Percentiles rank a stretch among this genome's conserved stretches.
Evolutionary conservation across 1,284 basidiomycete genomes (phyloP).

Genomic region (Xerocomus cyaneibrunnescens): DNA sequence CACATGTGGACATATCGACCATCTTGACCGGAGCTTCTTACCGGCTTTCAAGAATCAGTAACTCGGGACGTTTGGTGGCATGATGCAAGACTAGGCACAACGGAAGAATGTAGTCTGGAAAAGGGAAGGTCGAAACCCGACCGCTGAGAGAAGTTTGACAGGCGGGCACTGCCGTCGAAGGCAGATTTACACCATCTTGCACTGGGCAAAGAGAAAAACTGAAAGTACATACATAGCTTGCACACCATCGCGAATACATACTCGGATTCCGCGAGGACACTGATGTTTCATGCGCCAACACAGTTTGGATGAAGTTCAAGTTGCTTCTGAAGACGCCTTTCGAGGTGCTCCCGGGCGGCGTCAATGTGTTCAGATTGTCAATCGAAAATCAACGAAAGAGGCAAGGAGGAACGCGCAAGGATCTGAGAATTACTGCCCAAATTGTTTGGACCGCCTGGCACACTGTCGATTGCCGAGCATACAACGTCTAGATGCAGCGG

Average conservation of each 20-base stretch:
- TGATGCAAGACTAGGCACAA: too few relatives aligned
- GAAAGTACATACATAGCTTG: slow-evolving; percentile 3
- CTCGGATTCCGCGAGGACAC: too few relatives aligned
- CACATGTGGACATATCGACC: not conserved
- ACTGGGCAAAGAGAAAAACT: not conserved
- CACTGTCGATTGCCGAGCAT: too few relatives aligned
- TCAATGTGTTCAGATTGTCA: slow-evolving; percentile 3
- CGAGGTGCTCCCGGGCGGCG: not conserved
- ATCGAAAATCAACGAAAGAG: not conserved
- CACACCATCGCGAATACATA: too few relatives aligned
- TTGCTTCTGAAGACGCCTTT: too few relatives aligned
- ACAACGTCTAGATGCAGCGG: too few relatives aligned
- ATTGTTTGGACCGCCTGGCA: slow-evolving; percentile 1
- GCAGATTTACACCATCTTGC: not conserved
- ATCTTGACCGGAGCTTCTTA: slow-evolving; percentile 4
- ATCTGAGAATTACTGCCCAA: slow-evolving; percentile 3
- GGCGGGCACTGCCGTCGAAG: not conserved
- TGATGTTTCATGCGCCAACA: too few relatives aligned
- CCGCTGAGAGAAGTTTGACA: not conserved
- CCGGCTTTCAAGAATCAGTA: not conserved
- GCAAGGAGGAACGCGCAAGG: slow-evolving; percentile 1
- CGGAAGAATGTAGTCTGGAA: not conserved
- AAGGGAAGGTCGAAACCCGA: not conserved
- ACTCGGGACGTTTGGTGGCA: not conserved
- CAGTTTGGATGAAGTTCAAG: too few relatives aligned